Evolutionary conservation across 306 rosid genomes (phyloP), one percentile per base, ranked within the genome.

Genomic region (Pterocarpus santalinus): DNA sequence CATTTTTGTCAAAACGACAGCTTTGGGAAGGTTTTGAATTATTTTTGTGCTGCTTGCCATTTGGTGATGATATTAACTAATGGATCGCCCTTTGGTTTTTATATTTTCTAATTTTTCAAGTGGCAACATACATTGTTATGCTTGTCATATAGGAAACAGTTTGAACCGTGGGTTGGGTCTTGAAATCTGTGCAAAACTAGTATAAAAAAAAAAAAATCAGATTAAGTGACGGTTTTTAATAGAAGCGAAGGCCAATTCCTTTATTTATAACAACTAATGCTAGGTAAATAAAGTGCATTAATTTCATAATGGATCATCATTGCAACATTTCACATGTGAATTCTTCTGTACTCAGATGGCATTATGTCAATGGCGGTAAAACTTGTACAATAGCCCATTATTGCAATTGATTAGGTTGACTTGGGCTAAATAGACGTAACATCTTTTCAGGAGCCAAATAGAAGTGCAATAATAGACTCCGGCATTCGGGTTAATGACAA

Each of bases 401-500:
- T 49, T 49, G 30, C 70, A 77, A 51, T 82, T 82, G 9, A 69
- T 36, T 53, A 52, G 44, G 28, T 64, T 58, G 39, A 55, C 11
- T n/a, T 55, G 22, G 32, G 61, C 30, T 55, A 55, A 55, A 55
- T n/a, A n/a, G 12, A 16, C n/a, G 61, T 55, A 55, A 16, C 61
- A 55, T 55, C 32, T 55, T 86, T 84, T 61, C 94, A 94, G 98
- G 92, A 89, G 82, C 91, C 98, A 30, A 75, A 81, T 72, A 90
- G 92, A 85, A 90, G 93, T 85, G 97, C 97, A 60, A 72, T 90
- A 61, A 91, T 92, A 69, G 98, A 94, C 79, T 86, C 89, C 67
- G 77, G 82, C 71, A 84, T 92, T 81, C 89, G 97, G 22, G 94
- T 87, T 77, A 82, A 87, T 2, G 98, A 94, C 81, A 78, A 92